Evolutionary conservation across 352 stramenopile genomes (phyloP).

Genomic region (Peronospora destructor): DNA sequence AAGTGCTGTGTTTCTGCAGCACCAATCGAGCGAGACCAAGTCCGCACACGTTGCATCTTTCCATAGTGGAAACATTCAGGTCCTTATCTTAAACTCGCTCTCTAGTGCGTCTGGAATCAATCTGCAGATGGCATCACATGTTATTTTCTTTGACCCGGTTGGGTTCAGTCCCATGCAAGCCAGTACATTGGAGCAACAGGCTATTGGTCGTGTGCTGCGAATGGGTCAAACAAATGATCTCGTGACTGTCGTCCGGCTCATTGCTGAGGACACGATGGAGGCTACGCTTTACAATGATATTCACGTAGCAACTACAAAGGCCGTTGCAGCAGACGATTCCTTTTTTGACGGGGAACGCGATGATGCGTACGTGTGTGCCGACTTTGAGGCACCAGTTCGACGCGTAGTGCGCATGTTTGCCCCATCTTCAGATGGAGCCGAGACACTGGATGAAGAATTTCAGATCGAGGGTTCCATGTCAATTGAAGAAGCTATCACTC

Average conservation of each 20-base stretch:
- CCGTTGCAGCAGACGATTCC: constrained; percentile 42
- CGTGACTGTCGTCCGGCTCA: constrained; percentile 67
- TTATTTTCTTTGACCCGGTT: constrained; percentile 77
- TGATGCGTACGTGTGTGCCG: constrained; percentile 51
- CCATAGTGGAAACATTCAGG: constrained; percentile 47
- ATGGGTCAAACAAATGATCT: constrained; percentile 76
- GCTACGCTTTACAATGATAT: constrained; percentile 69
- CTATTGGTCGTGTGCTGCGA: constrained; percentile 74
- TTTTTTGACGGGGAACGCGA: constrained; percentile 65
- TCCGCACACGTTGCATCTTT: constrained; percentile 62
- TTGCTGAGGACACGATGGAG: constrained; percentile 72
- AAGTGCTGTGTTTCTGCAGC: constrained; percentile 64
- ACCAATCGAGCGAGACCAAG: constrained; percentile 76
- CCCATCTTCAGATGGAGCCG: constrained; percentile 16
- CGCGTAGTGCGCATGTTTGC: constrained; percentile 53
- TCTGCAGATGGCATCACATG: constrained; percentile 73
- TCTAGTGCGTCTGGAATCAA: constrained; percentile 83
- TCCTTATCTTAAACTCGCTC: constrained; percentile 74
- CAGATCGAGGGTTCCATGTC: constrained; percentile 66
- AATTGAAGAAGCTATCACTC: constrained; percentile 64
- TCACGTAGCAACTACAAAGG: constrained; percentile 40
- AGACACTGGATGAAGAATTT: constrained; percentile 46
- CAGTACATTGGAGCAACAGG: constrained; percentile 71
- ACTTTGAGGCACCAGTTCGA: constrained; percentile 47
- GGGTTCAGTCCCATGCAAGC: constrained; percentile 64